phyloP scores from a whole-genome alignment of 306 rosid genomes.

The Vigna mungo region DNA sequence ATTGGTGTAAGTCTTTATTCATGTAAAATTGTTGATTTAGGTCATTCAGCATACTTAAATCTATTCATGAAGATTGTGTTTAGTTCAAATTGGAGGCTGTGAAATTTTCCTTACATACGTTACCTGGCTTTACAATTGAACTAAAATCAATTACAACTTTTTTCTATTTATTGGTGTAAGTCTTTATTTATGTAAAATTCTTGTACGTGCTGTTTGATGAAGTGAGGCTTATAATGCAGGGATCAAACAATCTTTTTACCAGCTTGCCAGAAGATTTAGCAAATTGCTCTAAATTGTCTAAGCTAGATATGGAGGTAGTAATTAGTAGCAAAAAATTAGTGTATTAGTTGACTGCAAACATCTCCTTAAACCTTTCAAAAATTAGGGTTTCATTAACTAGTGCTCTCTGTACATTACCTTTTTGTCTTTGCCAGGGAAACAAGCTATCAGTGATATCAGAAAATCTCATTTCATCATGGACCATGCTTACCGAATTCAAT shows the following conservation, averaged over 20 bases:
- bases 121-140: slow-evolving; percentile 36
- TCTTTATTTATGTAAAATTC: slow-evolving; percentile 20
- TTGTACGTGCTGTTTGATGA: slow-evolving; percentile 25
- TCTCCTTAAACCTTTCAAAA: slow-evolving; percentile 17
- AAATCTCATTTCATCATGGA: slow-evolving; percentile 79
- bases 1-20: too few species aligned
- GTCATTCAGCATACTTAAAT: slow-evolving; percentile 22
- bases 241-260: slow-evolving; percentile 73
- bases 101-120: slow-evolving; percentile 27
- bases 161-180: slow-evolving; percentile 24
- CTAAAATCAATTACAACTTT: slow-evolving; percentile 29
- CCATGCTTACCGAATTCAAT: slow-evolving; percentile 83
- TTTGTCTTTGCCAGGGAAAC: slow-evolving; percentile 73
- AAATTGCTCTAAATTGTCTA: slow-evolving; percentile 80
- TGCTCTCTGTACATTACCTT: slow-evolving; percentile 13
- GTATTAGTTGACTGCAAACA: slow-evolving; percentile 27
- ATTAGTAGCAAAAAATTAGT: slow-evolving; percentile 35
- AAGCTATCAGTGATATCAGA: slow-evolving; percentile 68
- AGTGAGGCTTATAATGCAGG: slow-evolving; percentile 56
- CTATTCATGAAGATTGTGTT: slow-evolving; percentile 10
- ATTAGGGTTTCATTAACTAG: slow-evolving; percentile 34
- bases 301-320: slow-evolving; percentile 89
- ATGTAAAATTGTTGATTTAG: slow-evolving; percentile 21
- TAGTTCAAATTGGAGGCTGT: slow-evolving; percentile 11
- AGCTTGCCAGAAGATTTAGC: slow-evolving; percentile 83